phyloP scores from a whole-genome alignment of 1,284 basidiomycete species.

The Phellopilus nigrolimitatus region DNA sequence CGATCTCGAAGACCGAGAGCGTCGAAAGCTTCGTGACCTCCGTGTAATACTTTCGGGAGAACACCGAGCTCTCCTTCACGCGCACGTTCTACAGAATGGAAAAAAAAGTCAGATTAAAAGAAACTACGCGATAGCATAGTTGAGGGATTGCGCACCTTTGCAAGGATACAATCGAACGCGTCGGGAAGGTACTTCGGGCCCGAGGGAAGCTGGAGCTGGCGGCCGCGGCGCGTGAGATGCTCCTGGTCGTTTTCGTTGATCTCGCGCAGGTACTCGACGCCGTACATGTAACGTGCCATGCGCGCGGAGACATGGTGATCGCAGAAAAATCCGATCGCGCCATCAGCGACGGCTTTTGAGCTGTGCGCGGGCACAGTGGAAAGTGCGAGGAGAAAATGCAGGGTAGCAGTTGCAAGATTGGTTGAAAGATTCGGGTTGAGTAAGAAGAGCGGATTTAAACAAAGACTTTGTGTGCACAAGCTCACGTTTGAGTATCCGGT shows the following conservation, averaged over 20 bases:
- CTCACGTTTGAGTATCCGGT: conserved; percentile 71
- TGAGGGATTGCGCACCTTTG: conserved; percentile 42
- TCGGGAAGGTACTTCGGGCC: conserved; percentile 69
- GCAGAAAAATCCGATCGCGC: conserved; percentile 76
- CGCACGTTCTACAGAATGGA: conserved; percentile 51
- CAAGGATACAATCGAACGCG: conserved; percentile 74
- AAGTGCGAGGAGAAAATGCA: neutral
- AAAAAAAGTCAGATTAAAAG: conserved; percentile 17
- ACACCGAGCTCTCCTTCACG: conserved; percentile 75
- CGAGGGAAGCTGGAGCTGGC: conserved; percentile 68
- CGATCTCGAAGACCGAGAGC: conserved; percentile 73
- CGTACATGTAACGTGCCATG: conserved; percentile 74
- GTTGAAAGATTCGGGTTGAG: conserved; percentile 5
- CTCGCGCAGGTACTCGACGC: conserved; percentile 70
- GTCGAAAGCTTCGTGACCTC: conserved; percentile 70
- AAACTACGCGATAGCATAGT: neutral
- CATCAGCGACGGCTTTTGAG: conserved; percentile 77
- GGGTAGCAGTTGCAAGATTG: conserved; percentile 5
- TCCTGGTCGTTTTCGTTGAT: conserved; percentile 60
- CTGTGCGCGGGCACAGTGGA: conserved; percentile 32
- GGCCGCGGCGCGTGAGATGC: conserved; percentile 55
- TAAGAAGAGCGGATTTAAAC: conserved; percentile 10
- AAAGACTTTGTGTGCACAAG: conserved; percentile 20
- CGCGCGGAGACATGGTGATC: conserved; percentile 76
- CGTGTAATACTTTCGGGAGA: conserved; percentile 74